Base-by-base conservation (phyloP, 2,329 filamentous ascomycete genomes). In the Pseudocercospora musae region DNA sequence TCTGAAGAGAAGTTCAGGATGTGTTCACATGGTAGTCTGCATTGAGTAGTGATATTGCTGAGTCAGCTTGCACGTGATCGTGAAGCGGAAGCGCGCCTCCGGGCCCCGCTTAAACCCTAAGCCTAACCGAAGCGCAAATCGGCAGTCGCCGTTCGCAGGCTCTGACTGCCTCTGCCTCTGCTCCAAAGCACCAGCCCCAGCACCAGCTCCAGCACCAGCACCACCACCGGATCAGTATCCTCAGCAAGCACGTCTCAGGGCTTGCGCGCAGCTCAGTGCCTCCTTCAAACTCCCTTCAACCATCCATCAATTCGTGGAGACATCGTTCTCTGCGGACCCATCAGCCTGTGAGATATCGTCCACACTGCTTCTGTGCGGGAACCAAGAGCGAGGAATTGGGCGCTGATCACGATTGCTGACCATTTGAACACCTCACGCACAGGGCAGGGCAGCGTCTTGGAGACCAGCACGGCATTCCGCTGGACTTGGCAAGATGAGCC, bases 401-500 rank as follows among this genome's bases (percentile, higher is more conserved):
- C 31, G 37, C 52, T 53, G 57, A 56, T 49, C 62, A 56, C 66
- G 67, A 61, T 66, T 57, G 70, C 70, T 72, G 71, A 69, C 71
- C 57, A 63, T 69, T 64, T 66, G 55, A 60, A 66, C 68, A 66
- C 59, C 62, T 55, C 44, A 46, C 50, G 59, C 61, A 66, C 65
- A 68, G 68, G 68, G 68, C 66, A 40, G 68, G 68, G 68, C 66
- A 40, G 57, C 62, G 64, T 64, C 65, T 66, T 66, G 55, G 46
- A 25, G 37, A 44, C 40, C 52, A 37, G 52, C 18, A 40, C 42
- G 59, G 27, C 23, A 23, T 25, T 27, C 10, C 58, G 31, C 55
- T 59, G 27, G 52, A 54, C 37, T 54, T 33, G 64, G 64, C 69
- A 73, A 66, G 67, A 78, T 78, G 78, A 78, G 79, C 65, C 67